These are phyloP conservation scores for Pseudogymnoascus sp. DNA, from an alignment of 2,329 filamentous ascomycete genomes.

Conservation along the genomic window DNA sequence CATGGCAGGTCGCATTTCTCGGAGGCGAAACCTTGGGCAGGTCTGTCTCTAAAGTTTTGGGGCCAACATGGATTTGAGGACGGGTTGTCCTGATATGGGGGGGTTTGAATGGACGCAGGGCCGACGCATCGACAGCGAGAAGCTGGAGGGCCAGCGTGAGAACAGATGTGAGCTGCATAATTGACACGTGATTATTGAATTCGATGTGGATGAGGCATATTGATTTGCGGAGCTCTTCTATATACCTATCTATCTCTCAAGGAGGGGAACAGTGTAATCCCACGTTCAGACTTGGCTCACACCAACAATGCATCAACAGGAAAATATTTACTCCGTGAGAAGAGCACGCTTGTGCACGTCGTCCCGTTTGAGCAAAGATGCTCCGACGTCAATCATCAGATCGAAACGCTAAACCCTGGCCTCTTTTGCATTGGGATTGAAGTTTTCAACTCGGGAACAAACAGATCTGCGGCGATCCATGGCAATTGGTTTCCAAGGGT, in stretches of 20 bases:
- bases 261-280: background rate
- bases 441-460: background rate
- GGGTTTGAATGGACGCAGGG: background rate
- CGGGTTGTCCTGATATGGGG: background rate
- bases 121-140: background rate
- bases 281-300: background rate
- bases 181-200: background rate
- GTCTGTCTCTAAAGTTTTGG: background rate
- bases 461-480: background rate
- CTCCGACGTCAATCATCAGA: background rate
- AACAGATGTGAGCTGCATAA: background rate
- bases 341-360: background rate
- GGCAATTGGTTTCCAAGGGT: background rate
- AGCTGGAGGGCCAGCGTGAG: background rate
- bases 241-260: background rate
- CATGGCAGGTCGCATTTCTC: slow-evolving; percentile 17
- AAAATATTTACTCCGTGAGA: slow-evolving; percentile 8
- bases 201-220: background rate
- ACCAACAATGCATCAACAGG: background rate
- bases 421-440: background rate
- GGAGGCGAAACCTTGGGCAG: background rate
- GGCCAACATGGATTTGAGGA: background rate
- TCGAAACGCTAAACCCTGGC: background rate
- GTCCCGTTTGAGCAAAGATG: background rate
- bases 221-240: slow-evolving; percentile 2